Percentiles rank a stretch among this genome's conserved stretches.
Conservation (phyloP, 805 yeast genomes). For the Saturnispora besseyi region DNA sequence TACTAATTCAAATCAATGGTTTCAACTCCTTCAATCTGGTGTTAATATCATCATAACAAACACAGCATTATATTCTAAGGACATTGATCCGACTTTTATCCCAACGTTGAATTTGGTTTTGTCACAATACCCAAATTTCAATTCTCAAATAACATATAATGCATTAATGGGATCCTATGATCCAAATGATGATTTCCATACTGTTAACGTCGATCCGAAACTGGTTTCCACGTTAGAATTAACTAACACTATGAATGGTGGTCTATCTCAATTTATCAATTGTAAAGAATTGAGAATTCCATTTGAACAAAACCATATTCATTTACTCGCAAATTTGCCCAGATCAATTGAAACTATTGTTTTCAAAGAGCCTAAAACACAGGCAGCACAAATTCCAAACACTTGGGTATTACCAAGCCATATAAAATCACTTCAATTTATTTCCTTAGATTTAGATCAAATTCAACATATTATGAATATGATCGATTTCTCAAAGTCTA, state of each 20-base stretch:
- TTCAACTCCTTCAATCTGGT: not conserved
- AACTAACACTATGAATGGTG: not conserved
- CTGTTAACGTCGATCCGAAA: not conserved
- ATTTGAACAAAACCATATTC: not conserved
- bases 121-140: not conserved
- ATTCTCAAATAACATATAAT: not conserved
- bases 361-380: not conserved
- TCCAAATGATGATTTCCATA: not conserved
- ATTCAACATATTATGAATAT: conserved; percentile 3
- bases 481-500: conserved; percentile 1
- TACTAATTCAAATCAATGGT: not conserved
- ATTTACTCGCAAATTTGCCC: not conserved
- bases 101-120: not conserved
- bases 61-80: conserved; percentile 4
- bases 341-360: not conserved
- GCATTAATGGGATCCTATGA: conserved; percentile 2
- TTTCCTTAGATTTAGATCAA: conserved; percentile 1
- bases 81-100: conserved; percentile 4
- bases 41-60: not conserved
- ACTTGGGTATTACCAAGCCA: conserved; percentile 1
- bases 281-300: not conserved
- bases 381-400: not conserved
- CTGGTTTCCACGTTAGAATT: conserved; percentile 1
- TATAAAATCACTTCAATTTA: conserved; percentile 3
- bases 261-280: not conserved